A percentile compares a stretch with the other conserved stretches of the same genome.
Conservation (phyloP, 345 rosid genomes). For the Populus euphratica region DNA sequence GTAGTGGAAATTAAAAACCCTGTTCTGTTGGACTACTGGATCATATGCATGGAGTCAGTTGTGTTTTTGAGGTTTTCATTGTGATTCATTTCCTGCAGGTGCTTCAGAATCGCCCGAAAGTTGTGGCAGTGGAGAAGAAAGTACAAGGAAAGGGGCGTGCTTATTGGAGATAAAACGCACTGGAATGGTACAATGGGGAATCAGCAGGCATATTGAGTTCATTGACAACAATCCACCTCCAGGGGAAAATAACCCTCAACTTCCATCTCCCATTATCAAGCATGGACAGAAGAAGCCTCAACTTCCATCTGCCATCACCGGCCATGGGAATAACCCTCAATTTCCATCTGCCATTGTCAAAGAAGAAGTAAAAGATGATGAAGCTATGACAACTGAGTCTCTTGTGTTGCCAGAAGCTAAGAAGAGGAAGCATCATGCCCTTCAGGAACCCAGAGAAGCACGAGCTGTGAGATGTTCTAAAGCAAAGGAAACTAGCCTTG, state of each 20-base stretch:
- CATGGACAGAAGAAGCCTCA: conserved; percentile 17
- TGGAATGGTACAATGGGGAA: conserved; percentile 45
- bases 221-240: conserved; percentile 7
- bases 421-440: conserved; percentile 40
- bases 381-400: conserved; percentile 21
- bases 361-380: conserved; percentile 28
- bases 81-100: conserved; percentile 1
- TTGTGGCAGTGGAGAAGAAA: conserved; percentile 24
- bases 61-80: not conserved
- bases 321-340: too few relatives aligned
- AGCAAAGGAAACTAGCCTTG: conserved; percentile 7
- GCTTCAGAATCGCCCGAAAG: conserved; percentile 5
- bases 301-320: conserved; percentile 23
- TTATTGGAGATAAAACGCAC: conserved; percentile 38
- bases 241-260: conserved; percentile 20
- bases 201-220: conserved; percentile 23
- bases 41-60: not conserved
- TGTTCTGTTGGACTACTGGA: too few relatives aligned
- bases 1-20: conserved; percentile 3
- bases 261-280: conserved; percentile 27
- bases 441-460: conserved; percentile 24
- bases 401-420: conserved; percentile 22
- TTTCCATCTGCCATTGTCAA: conserved; percentile 25
- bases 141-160: conserved; percentile 36
- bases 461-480: conserved; percentile 20